These are phyloP conservation scores for Citrus cavaleriei DNA, from an alignment of 345 rosid species.

Conservation along the genomic window DNA sequence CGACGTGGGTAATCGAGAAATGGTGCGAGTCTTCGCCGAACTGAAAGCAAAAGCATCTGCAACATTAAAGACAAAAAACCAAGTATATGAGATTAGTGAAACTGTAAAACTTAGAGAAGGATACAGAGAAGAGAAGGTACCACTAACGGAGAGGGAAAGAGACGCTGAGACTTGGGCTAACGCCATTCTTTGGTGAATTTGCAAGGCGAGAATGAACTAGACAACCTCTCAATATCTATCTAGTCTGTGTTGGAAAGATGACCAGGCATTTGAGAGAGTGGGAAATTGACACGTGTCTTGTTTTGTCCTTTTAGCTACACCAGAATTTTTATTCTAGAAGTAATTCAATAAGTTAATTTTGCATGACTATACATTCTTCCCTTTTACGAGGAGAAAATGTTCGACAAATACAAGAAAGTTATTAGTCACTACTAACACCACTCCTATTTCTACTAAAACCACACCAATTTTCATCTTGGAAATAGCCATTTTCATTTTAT, in stretches of 20 bases:
- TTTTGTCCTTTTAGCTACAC: too few species aligned
- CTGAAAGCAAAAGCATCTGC: slow-evolving; percentile 36
- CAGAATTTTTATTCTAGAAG: too few species aligned
- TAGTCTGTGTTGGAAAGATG: background rate
- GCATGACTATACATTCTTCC: too few species aligned
- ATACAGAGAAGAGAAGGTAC: slow-evolving; percentile 19
- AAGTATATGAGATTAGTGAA: background rate
- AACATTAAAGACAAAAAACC: background rate
- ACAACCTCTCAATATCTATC: background rate
- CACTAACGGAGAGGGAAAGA: slow-evolving; percentile 43
- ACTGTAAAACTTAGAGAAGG: background rate
- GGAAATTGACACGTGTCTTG: too few species aligned
- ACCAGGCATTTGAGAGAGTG: background rate
- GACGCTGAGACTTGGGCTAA: slow-evolving; percentile 58
- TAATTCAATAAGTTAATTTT: too few species aligned
- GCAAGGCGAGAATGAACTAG: background rate
- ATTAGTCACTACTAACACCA: background rate
- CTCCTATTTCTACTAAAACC: background rate
- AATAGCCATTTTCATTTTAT: background rate
- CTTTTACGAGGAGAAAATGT: background rate
- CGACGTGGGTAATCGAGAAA: slow-evolving; percentile 31
- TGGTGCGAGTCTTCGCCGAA: slow-evolving; percentile 20
- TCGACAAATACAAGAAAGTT: background rate
- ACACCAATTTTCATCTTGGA: background rate
- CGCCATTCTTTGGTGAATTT: slow-evolving; percentile 35